These are phyloP conservation scores for Musa troglodytarum DNA, from an alignment of 176 grass and related monocot species.

Conservation along the genomic window DNA sequence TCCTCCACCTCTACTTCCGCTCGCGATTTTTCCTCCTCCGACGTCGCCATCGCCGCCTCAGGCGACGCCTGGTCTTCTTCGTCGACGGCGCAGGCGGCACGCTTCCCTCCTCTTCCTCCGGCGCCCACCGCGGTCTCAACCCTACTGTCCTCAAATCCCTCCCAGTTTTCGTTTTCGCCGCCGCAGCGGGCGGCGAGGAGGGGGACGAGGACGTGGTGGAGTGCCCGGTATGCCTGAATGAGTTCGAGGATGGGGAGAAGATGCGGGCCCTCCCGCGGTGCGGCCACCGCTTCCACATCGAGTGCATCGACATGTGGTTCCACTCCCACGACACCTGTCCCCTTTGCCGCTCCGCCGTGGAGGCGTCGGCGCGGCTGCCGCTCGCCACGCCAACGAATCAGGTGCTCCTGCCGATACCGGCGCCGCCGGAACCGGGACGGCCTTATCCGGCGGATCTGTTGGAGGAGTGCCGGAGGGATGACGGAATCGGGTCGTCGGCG, in stretches of 20 bases:
- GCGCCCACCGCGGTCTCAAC: neutral
- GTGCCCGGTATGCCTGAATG: neutral
- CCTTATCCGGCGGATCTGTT: neutral
- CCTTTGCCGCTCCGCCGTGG: neutral
- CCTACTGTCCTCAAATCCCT: neutral
- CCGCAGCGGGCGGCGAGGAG: neutral
- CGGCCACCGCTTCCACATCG: neutral
- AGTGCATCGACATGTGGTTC: neutral
- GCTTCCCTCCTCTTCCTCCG: neutral
- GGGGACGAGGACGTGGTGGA: neutral
- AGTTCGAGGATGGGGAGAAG: neutral
- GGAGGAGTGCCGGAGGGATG: too few relatives aligned
- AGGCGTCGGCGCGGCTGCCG: neutral
- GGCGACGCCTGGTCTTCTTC: neutral
- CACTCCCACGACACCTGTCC: neutral
- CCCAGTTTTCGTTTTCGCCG: neutral
- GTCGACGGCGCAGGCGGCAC: neutral
- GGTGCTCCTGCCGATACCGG: neutral
- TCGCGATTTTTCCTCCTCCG: neutral
- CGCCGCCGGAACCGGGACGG: neutral
- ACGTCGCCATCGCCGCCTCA: neutral
- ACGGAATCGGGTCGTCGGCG: too few relatives aligned
- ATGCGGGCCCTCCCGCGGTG: neutral
- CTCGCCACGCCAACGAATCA: neutral
- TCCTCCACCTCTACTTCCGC: constrained; percentile 6